Evolutionary conservation across 441 rosid genomes (phyloP), one percentile per base, ranked within the genome.

Genomic region (Bocquillonia castaneifolia): DNA sequence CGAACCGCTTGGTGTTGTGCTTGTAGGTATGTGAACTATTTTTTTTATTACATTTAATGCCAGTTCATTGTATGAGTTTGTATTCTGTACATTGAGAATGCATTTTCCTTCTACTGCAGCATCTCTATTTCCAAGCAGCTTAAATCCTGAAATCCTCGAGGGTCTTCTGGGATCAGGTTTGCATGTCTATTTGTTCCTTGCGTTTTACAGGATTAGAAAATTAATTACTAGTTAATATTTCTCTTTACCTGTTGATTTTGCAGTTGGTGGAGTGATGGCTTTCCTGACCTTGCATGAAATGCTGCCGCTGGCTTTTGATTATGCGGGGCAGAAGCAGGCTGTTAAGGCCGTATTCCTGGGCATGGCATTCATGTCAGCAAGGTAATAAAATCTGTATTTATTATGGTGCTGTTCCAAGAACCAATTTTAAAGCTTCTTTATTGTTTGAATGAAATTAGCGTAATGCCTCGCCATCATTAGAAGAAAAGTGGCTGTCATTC

Each of bases 201-300:
- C 22, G 52, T 76, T 45, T 44, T 63, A 44, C 42, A 42, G 29
- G 48, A 25, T 66, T 64, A 18, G 37, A 66, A 67, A 72, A 31
- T 63, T 54, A 28, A 28, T 61, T 25, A 44, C 0, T 40, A 25
- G 10, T 26, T 14, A 50, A 59, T 5, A 20, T 63, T 22, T 63
- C 55, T 37, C 10, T 34, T 0, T 37, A 31, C 36, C 6, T 5
- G 34, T 32, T 68, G 20, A 31, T 69, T 68, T 62, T 77, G 68
- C 88, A 94, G 99, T 94, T 80, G 98, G 99, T 70, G 99, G 99
- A 68, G 94, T 94, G 72, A 94, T 94, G 99, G 98, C 99, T 48
- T 94, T 94, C 82, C 87, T 94, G 42, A 94, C 99, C 29, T 82
- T 94, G 76, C 99, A 95, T 51, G 99, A 92, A 76, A 92, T 95